A percentile compares a stretch with the other conserved stretches of the same genome.
These are phyloP conservation scores for Geranium incanum DNA, from an alignment of 441 rosid genomes.

Conservation along the genomic window DNA sequence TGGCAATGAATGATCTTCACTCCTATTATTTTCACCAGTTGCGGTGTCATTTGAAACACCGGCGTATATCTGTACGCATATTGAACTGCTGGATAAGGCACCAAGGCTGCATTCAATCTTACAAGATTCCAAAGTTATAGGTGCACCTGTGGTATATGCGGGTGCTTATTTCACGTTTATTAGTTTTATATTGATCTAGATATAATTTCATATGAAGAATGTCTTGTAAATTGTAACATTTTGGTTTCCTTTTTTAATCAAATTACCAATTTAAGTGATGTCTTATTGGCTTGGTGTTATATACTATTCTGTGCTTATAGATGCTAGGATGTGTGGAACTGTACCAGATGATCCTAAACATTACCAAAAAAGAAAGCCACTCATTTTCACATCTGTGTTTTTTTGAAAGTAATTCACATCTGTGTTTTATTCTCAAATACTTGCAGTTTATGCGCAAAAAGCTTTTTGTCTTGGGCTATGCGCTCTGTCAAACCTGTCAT, in stretches of 20 bases:
- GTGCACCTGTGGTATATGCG: neutral
- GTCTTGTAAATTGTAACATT: neutral
- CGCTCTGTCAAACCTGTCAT: neutral
- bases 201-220: slow-evolving; percentile 2
- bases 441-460: neutral
- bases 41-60: neutral
- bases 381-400: neutral
- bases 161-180: neutral
- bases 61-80: slow-evolving; percentile 5
- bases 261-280: neutral
- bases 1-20: slow-evolving; percentile 3
- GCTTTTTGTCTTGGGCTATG: neutral
- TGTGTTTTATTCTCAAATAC: slow-evolving; percentile 4
- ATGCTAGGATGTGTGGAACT: slow-evolving; percentile 1
- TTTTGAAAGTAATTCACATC: neutral
- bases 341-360: neutral
- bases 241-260: neutral
- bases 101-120: slow-evolving; percentile 2
- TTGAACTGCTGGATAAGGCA: slow-evolving; percentile 7
- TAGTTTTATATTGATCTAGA: neutral
- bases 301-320: neutral
- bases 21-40: neutral
- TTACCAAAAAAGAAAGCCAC: neutral
- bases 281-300: neutral
- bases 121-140: neutral